Conservation (phyloP, 148 eudicot species). For the Salicornia ramosissima region DNA sequence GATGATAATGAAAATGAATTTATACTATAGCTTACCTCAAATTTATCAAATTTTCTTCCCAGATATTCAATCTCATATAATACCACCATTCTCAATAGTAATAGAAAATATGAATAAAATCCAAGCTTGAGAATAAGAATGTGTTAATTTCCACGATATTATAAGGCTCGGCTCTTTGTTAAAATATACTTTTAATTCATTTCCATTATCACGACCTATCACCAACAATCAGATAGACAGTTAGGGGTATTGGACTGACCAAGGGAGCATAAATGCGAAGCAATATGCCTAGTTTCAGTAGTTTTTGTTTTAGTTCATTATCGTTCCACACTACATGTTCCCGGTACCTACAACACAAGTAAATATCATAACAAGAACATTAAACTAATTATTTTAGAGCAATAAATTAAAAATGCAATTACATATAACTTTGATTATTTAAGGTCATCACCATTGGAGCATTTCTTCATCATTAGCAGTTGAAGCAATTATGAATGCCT, state of each 20-base stretch:
- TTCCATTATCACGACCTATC: too few species aligned
- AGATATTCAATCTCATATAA: too few species aligned
- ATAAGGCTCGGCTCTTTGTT: too few species aligned
- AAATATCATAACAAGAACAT: background rate
- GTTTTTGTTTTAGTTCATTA: conserved; percentile 32
- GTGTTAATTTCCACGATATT: too few species aligned
- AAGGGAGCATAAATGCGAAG: conserved; percentile 58
- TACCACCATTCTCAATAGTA: too few species aligned
- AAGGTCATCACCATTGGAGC: conserved; percentile 47
- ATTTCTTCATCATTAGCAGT: conserved; percentile 50
- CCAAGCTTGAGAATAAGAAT: too few species aligned
- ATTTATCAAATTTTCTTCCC: too few species aligned
- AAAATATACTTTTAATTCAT: too few species aligned
- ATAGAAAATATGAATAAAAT: too few species aligned
- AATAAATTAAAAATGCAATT: background rate
- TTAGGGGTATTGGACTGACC: conserved; percentile 30
- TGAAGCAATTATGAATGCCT: conserved; percentile 71
- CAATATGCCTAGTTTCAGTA: conserved; percentile 43
- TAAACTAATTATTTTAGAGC: background rate
- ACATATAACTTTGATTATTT: background rate
- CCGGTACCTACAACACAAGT: conserved; percentile 36
- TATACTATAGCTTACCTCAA: too few species aligned
- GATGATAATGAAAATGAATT: too few species aligned
- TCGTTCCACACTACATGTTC: conserved; percentile 60
- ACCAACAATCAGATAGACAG: too few species aligned